These are phyloP conservation scores for Circinella umbellata DNA, from an alignment of 371 early-diverging fungal species.

Conservation along the genomic window DNA sequence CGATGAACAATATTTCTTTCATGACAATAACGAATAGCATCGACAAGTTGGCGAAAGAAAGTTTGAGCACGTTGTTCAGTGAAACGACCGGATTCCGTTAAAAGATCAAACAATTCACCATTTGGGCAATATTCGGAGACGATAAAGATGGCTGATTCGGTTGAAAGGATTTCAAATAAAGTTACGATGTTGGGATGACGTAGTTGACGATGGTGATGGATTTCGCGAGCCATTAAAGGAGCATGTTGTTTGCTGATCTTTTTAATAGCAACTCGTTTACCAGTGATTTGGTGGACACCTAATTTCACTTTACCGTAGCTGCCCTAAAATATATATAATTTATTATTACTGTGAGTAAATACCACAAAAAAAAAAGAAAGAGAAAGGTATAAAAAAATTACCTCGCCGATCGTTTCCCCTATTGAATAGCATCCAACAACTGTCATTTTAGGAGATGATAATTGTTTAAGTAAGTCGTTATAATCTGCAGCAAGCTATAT, in stretches of 20 bases:
- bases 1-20: slow-evolving; percentile 79
- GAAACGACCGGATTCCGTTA: slow-evolving; percentile 64
- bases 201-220: slow-evolving; percentile 86
- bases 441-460: slow-evolving; percentile 30
- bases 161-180: slow-evolving; percentile 84
- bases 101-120: slow-evolving; percentile 79
- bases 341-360: neutral
- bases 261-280: slow-evolving; percentile 86
- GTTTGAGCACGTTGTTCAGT: slow-evolving; percentile 58
- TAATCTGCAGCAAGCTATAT: slow-evolving; percentile 34
- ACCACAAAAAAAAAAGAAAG: neutral
- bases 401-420: slow-evolving; percentile 33
- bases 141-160: slow-evolving; percentile 83
- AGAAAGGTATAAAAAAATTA: neutral
- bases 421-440: slow-evolving; percentile 30
- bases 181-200: slow-evolving; percentile 86
- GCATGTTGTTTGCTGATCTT: slow-evolving; percentile 85
- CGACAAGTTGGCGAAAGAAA: slow-evolving; percentile 76
- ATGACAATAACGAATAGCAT: slow-evolving; percentile 82
- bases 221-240: slow-evolving; percentile 80
- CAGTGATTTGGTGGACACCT: slow-evolving; percentile 79
- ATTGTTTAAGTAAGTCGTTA: slow-evolving; percentile 32
- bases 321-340: slow-evolving; percentile 50
- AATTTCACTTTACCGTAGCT: slow-evolving; percentile 89
- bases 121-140: slow-evolving; percentile 80